phyloP scores from a whole-genome alignment of 352 stramenopile genomes.

The Phytophthora europaea region DNA sequence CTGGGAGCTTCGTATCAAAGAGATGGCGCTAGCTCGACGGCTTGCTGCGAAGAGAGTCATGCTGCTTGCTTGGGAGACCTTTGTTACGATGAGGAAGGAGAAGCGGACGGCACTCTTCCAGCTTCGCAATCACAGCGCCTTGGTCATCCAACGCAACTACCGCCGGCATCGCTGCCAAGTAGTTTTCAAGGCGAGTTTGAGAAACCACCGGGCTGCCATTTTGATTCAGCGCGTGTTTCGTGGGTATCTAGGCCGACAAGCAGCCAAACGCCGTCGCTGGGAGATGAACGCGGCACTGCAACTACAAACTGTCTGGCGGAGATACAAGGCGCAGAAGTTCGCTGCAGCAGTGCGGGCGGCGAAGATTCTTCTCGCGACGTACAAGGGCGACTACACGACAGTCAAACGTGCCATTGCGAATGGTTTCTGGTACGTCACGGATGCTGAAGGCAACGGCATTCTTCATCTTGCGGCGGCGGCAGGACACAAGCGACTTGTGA shows the following conservation, averaged over 20 bases:
- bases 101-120: conserved; percentile 49
- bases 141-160: conserved; percentile 78
- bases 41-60: conserved; percentile 6
- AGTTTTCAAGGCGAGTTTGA: conserved; percentile 50
- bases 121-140: conserved; percentile 49
- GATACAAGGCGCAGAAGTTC: conserved; percentile 49
- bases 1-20: conserved; percentile 44
- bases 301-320: conserved; percentile 73
- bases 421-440: conserved; percentile 61
- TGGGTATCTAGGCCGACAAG: conserved; percentile 51
- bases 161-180: conserved; percentile 63
- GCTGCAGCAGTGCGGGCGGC: conserved; percentile 52
- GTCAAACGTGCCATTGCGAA: conserved; percentile 64
- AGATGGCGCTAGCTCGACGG: conserved; percentile 36
- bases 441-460: conserved; percentile 74
- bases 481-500: conserved; percentile 82
- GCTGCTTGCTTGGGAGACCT: conserved; percentile 33
- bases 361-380: conserved; percentile 72
- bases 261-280: conserved; percentile 47
- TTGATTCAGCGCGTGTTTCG: conserved; percentile 71
- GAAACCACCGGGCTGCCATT: conserved; percentile 53
- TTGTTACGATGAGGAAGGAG: conserved; percentile 39
- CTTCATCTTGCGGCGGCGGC: conserved; percentile 75
- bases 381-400: conserved; percentile 80
- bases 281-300: conserved; percentile 49